These are phyloP conservation scores for Macrophomina tecta DNA, from an alignment of 2,329 filamentous ascomycete genomes.

Conservation along the genomic window DNA sequence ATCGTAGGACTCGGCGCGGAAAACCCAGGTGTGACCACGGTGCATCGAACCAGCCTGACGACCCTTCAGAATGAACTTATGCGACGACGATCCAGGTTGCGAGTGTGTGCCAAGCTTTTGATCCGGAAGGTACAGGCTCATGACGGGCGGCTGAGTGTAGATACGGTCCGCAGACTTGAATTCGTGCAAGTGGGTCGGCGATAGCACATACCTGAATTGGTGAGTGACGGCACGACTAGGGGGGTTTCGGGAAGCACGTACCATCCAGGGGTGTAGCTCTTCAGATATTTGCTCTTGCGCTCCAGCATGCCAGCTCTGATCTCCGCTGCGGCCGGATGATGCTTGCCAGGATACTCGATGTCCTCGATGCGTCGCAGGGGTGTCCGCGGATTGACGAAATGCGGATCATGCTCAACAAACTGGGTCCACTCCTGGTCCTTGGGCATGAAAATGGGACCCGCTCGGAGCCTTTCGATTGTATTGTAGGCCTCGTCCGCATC, in stretches of 20 bases:
- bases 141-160: slow-evolving; percentile 80
- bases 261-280: slow-evolving; percentile 96
- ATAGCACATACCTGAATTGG: slow-evolving; percentile 80
- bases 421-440: slow-evolving; percentile 90
- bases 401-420: slow-evolving; percentile 80
- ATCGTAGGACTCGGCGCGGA: slow-evolving; percentile 75
- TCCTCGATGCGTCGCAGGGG: slow-evolving; percentile 79
- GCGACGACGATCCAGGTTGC: slow-evolving; percentile 78
- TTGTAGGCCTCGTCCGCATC: slow-evolving; percentile 84
- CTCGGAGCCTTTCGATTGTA: slow-evolving; percentile 79
- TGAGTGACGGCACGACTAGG: slow-evolving; percentile 27
- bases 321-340: slow-evolving; percentile 82
- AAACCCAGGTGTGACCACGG: slow-evolving; percentile 74
- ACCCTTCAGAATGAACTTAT: slow-evolving; percentile 98
- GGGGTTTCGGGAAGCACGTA: slow-evolving; percentile 53
- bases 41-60: slow-evolving; percentile 93
- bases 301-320: slow-evolving; percentile 90
- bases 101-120: slow-evolving; percentile 96
- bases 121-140: slow-evolving; percentile 94
- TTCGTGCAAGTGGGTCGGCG: slow-evolving; percentile 95
- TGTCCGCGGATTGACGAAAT: slow-evolving; percentile 84
- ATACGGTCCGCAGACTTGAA: slow-evolving; percentile 98
- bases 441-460: slow-evolving; percentile 88
- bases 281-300: slow-evolving; percentile 98
- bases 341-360: slow-evolving; percentile 89